These are phyloP conservation scores for Olyra latifolia DNA, from an alignment of 176 grass and related monocot genomes.

Conservation along the genomic window DNA sequence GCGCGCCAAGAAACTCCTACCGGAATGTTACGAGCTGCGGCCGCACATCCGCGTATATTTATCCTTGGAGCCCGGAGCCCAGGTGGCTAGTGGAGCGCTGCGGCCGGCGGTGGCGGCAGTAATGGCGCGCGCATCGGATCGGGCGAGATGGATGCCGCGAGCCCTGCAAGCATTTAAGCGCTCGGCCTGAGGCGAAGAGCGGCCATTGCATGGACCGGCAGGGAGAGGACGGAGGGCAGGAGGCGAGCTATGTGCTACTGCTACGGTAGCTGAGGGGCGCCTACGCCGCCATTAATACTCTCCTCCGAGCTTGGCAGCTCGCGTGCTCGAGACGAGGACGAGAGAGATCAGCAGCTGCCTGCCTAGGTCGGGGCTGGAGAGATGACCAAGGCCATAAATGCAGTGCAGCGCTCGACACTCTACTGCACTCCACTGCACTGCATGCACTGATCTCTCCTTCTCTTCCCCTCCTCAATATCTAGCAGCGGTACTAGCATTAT, in stretches of 20 bases:
- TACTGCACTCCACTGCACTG: neutral
- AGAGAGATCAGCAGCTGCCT: neutral
- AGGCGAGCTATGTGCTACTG: conserved; percentile 14
- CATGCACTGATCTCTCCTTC: neutral
- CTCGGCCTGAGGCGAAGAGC: neutral
- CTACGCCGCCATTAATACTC: conserved; percentile 62
- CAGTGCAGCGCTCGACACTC: neutral
- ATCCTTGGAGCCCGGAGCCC: neutral
- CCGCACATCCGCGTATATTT: neutral
- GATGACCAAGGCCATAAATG: conserved; percentile 49
- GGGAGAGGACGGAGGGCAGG: conserved; percentile 15
- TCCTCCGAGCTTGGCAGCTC: conserved; percentile 7
- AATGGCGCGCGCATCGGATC: conserved; percentile 36
- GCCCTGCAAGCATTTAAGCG: conserved; percentile 35
- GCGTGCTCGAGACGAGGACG: neutral
- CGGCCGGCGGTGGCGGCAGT: conserved; percentile 4
- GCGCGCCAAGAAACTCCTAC: neutral
- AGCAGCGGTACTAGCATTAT: neutral
- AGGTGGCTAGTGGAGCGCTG: too few relatives aligned
- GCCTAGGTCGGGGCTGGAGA: conserved; percentile 13
- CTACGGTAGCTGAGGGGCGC: neutral
- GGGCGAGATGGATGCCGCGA: conserved; percentile 15
- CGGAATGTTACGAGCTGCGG: neutral
- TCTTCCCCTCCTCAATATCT: neutral
- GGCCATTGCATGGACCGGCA: neutral